phyloP scores from a whole-genome alignment of 108 stramenopile species.

The Fistulifera pelliculosa region DNA sequence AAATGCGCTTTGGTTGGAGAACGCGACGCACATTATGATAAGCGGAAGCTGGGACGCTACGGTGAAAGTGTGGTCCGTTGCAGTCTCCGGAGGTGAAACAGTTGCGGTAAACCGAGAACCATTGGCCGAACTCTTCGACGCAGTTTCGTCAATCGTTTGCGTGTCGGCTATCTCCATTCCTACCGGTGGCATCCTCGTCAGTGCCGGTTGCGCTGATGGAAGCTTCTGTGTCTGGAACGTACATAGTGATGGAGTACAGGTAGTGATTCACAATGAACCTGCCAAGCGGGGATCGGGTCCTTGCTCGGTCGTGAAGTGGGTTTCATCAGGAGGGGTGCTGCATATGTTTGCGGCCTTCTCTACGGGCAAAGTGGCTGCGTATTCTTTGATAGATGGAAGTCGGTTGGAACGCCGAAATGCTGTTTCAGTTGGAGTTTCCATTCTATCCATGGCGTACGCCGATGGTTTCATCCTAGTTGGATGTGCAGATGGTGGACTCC shows the following conservation, averaged over 20 bases:
- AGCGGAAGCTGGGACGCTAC: constrained; percentile 69
- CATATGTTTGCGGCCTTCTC: constrained; percentile 44
- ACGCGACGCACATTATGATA: constrained; percentile 54
- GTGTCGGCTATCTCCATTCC: constrained; percentile 32
- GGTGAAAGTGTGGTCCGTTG: constrained; percentile 60
- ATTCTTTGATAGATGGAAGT: constrained; percentile 24
- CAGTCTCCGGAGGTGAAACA: constrained; percentile 44
- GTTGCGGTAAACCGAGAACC: constrained; percentile 55
- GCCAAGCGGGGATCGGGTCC: constrained; percentile 45
- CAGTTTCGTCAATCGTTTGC: constrained; percentile 46
- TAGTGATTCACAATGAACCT: constrained; percentile 51
- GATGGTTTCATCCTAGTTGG: constrained; percentile 44
- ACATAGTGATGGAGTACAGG: constrained; percentile 47
- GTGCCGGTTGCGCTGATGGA: constrained; percentile 50
- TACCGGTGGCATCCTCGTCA: constrained; percentile 31
- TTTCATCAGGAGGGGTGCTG: constrained; percentile 11
- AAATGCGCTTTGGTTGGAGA: constrained; percentile 36
- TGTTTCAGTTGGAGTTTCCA: constrained; percentile 41
- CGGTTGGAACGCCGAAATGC: constrained; percentile 19
- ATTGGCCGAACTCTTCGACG: constrained; percentile 62
- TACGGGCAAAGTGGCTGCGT: constrained; percentile 44
- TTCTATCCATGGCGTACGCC: constrained; percentile 20
- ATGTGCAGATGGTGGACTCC: constrained; percentile 51
- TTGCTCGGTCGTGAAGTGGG: constrained; percentile 57
- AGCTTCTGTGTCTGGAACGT: constrained; percentile 57